These are phyloP conservation scores for Moesziomyces sp. DNA, from an alignment of 1,284 basidiomycete genomes.

Conservation along the genomic window DNA sequence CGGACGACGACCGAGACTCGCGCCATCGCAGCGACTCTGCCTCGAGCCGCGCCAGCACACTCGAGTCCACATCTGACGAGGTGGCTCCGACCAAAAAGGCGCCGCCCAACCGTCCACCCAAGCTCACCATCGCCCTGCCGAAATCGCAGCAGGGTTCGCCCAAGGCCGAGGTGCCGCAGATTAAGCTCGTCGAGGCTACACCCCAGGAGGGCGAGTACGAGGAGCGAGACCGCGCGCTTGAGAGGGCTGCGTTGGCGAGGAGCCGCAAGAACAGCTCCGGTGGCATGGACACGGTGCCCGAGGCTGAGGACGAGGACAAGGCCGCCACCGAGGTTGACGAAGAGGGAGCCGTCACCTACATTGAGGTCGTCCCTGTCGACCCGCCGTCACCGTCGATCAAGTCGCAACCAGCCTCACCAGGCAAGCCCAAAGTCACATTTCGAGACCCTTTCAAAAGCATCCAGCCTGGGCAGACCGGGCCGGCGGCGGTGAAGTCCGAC, in stretches of 20 bases:
- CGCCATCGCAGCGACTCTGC: constrained; percentile 23
- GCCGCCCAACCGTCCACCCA: constrained; percentile 15
- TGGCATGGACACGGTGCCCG: constrained; percentile 26
- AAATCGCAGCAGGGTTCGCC: not conserved
- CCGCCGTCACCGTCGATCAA: not conserved
- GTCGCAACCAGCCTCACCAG: not conserved
- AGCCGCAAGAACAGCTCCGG: constrained; percentile 10
- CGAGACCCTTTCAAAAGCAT: constrained; percentile 22
- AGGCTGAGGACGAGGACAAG: constrained; percentile 13
- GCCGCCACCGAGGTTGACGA: not conserved
- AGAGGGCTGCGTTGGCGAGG: not conserved
- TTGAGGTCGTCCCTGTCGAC: constrained; percentile 14
- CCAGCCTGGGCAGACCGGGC: not conserved
- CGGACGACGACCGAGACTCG: constrained; percentile 15
- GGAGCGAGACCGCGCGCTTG: constrained; percentile 18
- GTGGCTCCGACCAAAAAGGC: not conserved
- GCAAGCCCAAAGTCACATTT: constrained; percentile 13
- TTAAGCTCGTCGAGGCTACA: constrained; percentile 22
- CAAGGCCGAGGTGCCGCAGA: constrained; percentile 17
- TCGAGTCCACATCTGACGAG: constrained; percentile 10
- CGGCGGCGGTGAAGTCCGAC: constrained; percentile 9
- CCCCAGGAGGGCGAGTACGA: constrained; percentile 26
- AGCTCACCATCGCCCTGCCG: constrained; percentile 18
- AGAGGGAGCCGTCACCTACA: constrained; percentile 5
- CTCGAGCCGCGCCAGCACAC: constrained; percentile 31